A percentile compares a stretch with the other conserved stretches of the same genome.
Conservation (phyloP, 2,329 filamentous ascomycete genomes). For the Arthrinium puccinioides region DNA sequence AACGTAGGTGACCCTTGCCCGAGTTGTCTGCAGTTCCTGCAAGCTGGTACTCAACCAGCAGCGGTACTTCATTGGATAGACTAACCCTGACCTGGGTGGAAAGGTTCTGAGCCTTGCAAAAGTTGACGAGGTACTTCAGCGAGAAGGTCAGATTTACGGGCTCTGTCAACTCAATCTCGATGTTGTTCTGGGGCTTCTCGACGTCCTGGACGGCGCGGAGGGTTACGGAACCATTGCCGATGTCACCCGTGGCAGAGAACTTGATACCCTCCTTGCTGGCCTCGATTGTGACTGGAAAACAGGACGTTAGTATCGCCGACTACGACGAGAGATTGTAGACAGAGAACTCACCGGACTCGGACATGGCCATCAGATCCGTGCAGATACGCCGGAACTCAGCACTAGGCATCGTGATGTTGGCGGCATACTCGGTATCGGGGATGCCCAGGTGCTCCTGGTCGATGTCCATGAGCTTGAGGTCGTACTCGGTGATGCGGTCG, state of each 20-base stretch:
- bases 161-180: constrained; percentile 86
- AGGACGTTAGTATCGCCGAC: constrained; percentile 5
- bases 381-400: constrained; percentile 92
- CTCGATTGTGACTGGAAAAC: constrained; percentile 73
- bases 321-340: constrained; percentile 5
- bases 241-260: constrained; percentile 89
- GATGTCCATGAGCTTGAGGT: constrained; percentile 99
- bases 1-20: constrained; percentile 69
- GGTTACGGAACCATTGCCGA: constrained; percentile 89
- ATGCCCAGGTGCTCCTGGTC: constrained; percentile 99
- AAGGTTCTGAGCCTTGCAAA: constrained; percentile 92
- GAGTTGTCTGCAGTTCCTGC: constrained; percentile 45
- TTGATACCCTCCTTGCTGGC: constrained; percentile 96
- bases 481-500: constrained; percentile 95
- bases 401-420: constrained; percentile 83
- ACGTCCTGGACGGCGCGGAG: constrained; percentile 82
- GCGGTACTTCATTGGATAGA: constrained; percentile 90
- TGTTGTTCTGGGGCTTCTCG: constrained; percentile 79
- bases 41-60: constrained; percentile 87
- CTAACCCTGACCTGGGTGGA: constrained; percentile 81
- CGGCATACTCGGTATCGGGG: constrained; percentile 96
- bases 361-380: constrained; percentile 83
- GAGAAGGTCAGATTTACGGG: constrained; percentile 94
- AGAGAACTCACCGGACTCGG: constrained; percentile 74
- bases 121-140: constrained; percentile 98